Conservation (phyloP, 2,329 filamentous ascomycete species). For the Paraphaeosphaeria minitans region DNA sequence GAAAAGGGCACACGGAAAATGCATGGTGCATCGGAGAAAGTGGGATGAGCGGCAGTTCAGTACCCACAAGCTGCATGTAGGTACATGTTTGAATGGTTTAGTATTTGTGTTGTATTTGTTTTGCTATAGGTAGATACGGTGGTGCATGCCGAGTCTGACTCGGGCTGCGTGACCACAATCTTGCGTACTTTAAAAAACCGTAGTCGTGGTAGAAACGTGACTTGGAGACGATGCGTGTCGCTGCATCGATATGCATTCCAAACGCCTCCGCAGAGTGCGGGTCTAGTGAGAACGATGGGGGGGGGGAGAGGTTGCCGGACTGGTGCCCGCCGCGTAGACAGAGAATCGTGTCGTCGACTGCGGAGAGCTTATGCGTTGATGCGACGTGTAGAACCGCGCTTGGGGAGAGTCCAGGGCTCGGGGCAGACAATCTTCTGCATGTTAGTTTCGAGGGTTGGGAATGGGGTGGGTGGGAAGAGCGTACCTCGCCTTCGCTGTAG, state of each 20-base stretch:
- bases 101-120: too few relatives aligned
- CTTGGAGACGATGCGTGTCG: not conserved
- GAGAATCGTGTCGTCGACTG: conserved; percentile 8
- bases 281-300: not conserved
- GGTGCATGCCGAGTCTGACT: too few relatives aligned
- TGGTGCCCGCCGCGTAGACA: not conserved
- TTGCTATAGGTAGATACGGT: too few relatives aligned
- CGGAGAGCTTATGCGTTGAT: conserved; percentile 2
- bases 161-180: not conserved
- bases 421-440: conserved; percentile 52
- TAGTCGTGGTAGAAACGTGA: not conserved
- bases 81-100: too few relatives aligned
- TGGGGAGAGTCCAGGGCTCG: conserved; percentile 57
- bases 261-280: conserved; percentile 10
- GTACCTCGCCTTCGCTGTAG: conserved; percentile 94
- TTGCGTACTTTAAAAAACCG: not conserved
- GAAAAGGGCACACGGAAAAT: too few relatives aligned
- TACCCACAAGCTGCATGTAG: too few relatives aligned
- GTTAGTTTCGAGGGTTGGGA: conserved; percentile 17
- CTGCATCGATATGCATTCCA: not conserved
- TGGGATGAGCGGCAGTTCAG: too few relatives aligned
- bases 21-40: too few relatives aligned
- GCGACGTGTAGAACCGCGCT: conserved; percentile 41
- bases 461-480: conserved; percentile 40
- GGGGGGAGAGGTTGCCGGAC: not conserved